Evolutionary conservation across 768 basidiomycete species (phyloP).

Genomic region (Tubosaeta brunneosetosa): DNA sequence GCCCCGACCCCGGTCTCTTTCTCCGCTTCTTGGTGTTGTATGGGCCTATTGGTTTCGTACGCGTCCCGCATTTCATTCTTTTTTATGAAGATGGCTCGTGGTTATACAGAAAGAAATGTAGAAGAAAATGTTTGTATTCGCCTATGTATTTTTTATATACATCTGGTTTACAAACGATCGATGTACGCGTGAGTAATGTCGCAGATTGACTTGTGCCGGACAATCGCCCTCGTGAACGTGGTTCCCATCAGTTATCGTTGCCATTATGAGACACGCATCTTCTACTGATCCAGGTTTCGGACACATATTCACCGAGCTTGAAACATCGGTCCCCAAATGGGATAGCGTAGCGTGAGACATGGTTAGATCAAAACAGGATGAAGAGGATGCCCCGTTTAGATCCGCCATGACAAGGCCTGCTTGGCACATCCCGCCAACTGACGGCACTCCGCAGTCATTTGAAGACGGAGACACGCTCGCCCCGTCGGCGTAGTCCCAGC

Average conservation of each 20-base stretch:
- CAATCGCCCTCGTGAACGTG: no score
- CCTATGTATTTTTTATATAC: constrained; percentile 21
- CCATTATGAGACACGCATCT: neutral
- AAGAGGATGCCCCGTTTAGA: neutral
- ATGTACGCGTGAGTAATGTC: neutral
- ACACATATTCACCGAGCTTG: neutral
- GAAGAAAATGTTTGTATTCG: constrained; percentile 26
- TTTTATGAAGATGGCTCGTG: neutral
- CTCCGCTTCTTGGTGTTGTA: constrained; percentile 9
- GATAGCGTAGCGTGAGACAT: neutral
- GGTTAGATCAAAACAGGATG: neutral
- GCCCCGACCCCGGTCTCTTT: neutral
- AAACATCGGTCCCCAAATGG: neutral
- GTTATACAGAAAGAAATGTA: constrained; percentile 12
- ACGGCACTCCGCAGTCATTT: no score
- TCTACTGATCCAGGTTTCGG: neutral
- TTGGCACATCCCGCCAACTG: no score
- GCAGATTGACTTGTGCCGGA: no score
- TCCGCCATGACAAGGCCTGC: neutral
- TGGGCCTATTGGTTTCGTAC: neutral
- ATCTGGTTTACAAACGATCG: constrained; percentile 17
- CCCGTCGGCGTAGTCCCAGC: no score
- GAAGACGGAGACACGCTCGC: no score
- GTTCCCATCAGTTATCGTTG: neutral
- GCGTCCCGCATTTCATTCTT: neutral